These are phyloP conservation scores for Leptosphaerulina australis DNA, from an alignment of 2,329 filamentous ascomycete genomes.

Conservation along the genomic window DNA sequence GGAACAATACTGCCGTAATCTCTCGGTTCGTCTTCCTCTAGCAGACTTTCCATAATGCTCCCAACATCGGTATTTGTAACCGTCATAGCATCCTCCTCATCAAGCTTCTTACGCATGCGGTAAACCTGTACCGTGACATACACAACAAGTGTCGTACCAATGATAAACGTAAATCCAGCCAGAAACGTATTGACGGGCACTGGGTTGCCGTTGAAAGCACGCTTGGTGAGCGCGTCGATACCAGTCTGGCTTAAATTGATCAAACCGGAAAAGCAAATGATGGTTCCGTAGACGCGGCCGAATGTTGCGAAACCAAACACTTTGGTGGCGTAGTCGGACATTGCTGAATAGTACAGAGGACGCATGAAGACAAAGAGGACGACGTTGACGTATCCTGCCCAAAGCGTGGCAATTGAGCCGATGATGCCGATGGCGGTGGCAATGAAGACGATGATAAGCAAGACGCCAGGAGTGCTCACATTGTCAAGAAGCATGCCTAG, in stretches of 20 bases:
- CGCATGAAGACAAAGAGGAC: conserved; percentile 80
- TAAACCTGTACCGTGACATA: conserved; percentile 43
- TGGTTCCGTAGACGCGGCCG: conserved; percentile 85
- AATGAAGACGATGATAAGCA: conserved; percentile 69
- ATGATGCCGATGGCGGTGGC: conserved; percentile 77
- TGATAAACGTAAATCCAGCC: conserved; percentile 62
- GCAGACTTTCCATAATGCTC: conserved; percentile 54
- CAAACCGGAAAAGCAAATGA: conserved; percentile 82
- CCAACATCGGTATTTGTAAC: conserved; percentile 74
- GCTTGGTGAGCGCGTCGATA: conserved; percentile 77
- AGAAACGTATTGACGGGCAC: conserved; percentile 76
- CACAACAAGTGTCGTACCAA: conserved; percentile 67
- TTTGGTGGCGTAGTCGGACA: conserved; percentile 86
- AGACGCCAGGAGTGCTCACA: conserved; percentile 71
- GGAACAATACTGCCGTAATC: conserved; percentile 34
- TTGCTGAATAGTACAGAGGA: conserved; percentile 87
- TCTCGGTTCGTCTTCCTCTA: conserved; percentile 44
- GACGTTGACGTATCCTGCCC: conserved; percentile 77
- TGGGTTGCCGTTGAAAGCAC: conserved; percentile 71
- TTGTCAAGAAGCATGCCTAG: conserved; percentile 80
- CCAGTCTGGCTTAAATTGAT: conserved; percentile 82
- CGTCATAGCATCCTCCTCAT: conserved; percentile 56
- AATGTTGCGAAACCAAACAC: conserved; percentile 91
- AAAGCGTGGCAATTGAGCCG: conserved; percentile 70
- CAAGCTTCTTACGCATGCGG: conserved; percentile 39